A percentile compares a stretch with the other conserved stretches of the same genome.
Evolutionary conservation across 495 filamentous ascomycete species (phyloP).

Genomic region (Haplographium delicatum): DNA sequence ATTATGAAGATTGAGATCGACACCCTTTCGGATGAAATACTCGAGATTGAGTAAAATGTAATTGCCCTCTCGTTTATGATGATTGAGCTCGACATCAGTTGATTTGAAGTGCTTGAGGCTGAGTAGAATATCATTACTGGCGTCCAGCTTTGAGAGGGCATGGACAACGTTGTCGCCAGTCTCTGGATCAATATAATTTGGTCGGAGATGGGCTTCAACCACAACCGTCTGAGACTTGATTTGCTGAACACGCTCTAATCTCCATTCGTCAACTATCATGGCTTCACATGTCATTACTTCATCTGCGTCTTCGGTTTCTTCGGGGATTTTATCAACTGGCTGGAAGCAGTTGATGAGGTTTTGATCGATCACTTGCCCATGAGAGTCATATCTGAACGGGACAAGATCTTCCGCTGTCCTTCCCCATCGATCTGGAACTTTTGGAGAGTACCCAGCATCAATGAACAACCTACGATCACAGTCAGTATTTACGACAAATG

Average conservation of each 20-base stretch:
- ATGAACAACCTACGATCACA: not conserved
- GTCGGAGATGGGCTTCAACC: not conserved
- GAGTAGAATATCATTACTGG: not conserved
- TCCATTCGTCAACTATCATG: not conserved
- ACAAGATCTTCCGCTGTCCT: slow-evolving; percentile 7
- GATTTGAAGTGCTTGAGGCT: slow-evolving; percentile 4
- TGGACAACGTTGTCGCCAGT: slow-evolving; percentile 21
- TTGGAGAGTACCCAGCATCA: slow-evolving; percentile 8
- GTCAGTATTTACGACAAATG: not conserved
- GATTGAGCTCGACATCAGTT: slow-evolving; percentile 14
- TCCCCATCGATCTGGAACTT: slow-evolving; percentile 10
- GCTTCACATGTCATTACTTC: not conserved
- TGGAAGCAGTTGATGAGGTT: not conserved
- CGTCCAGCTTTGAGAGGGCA: slow-evolving; percentile 15
- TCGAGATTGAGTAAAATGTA: slow-evolving; percentile 3
- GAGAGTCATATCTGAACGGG: slow-evolving; percentile 11
- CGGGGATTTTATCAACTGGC: not conserved
- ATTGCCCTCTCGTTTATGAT: slow-evolving; percentile 11
- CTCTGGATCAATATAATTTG: slow-evolving; percentile 10
- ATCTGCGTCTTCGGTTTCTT: not conserved
- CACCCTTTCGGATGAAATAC: slow-evolving; percentile 3
- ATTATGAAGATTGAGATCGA: slow-evolving; percentile 23
- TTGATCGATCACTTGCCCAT: slow-evolving; percentile 10
- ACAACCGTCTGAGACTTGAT: slow-evolving; percentile 1
- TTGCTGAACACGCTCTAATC: not conserved